phyloP scores from a whole-genome alignment of 768 basidiomycete genomes.

The Mycena kentingensis region DNA sequence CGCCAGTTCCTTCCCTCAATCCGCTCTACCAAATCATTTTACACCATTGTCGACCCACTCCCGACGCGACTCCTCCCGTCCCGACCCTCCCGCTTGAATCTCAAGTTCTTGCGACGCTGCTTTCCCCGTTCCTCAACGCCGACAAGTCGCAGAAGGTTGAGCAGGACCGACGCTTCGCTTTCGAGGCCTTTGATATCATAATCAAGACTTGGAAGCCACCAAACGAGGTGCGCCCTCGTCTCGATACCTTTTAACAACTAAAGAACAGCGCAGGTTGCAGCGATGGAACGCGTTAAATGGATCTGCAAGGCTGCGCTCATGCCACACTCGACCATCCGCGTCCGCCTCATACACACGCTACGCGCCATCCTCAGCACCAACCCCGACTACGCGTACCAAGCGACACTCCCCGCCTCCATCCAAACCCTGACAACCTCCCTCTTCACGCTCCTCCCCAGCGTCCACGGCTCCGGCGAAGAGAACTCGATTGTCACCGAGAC shows the following conservation, averaged over 20 bases:
- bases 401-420: conserved; percentile 47
- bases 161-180: conserved; percentile 55
- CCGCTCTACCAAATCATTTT: conserved; percentile 49
- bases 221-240: conserved; percentile 50
- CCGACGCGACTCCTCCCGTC: conserved; percentile 29
- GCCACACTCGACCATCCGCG: conserved; percentile 42
- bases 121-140: conserved; percentile 54
- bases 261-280: conserved; percentile 35
- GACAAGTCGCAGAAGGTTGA: conserved; percentile 39
- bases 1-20: conserved; percentile 40
- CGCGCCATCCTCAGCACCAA: conserved; percentile 49
- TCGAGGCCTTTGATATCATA: conserved; percentile 64
- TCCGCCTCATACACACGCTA: conserved; percentile 53
- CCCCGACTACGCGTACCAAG: conserved; percentile 42
- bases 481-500: conserved; percentile 34
- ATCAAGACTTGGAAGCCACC: conserved; percentile 56
- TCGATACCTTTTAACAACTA: not conserved
- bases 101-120: conserved; percentile 58
- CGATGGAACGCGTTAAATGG: conserved; percentile 68
- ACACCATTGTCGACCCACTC: conserved; percentile 41
- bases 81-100: conserved; percentile 55
- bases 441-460: conserved; percentile 48
- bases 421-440: conserved; percentile 55
- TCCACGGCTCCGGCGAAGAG: conserved; percentile 43
- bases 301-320: conserved; percentile 63